Percentiles rank a stretch among this genome's conserved stretches.
Conservation (phyloP, 257 asterid genomes). For the Nemophila menziesii region DNA sequence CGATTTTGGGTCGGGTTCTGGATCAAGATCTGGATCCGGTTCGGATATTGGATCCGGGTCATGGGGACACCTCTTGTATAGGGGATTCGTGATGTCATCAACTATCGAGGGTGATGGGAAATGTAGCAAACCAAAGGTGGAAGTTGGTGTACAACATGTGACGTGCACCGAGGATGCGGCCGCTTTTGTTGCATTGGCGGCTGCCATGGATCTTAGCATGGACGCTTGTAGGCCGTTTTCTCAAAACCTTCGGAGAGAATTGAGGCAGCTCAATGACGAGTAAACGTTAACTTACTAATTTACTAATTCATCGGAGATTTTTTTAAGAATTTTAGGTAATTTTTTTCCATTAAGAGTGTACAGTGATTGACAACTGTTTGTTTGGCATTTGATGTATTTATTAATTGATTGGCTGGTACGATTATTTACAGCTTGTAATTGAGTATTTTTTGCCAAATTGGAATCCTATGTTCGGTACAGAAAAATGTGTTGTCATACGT, state of each 20-base stretch:
- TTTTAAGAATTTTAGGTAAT: neutral
- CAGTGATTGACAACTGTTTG: conserved; percentile 33
- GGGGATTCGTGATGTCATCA: conserved; percentile 90
- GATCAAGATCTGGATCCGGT: conserved; percentile 50
- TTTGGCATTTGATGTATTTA: conserved; percentile 14
- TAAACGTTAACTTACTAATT: conserved; percentile 1
- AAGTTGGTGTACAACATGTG: conserved; percentile 89
- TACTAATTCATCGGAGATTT: neutral
- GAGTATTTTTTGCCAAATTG: neutral
- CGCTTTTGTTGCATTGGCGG: conserved; percentile 89
- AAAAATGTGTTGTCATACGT: conserved; percentile 13
- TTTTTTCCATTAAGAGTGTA: conserved; percentile 33
- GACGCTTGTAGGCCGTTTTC: conserved; percentile 82
- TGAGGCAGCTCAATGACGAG: conserved; percentile 56
- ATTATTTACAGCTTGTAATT: conserved; percentile 16
- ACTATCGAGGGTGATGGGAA: conserved; percentile 62
- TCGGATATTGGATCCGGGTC: conserved; percentile 66
- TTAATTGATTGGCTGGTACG: conserved; percentile 22
- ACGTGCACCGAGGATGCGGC: conserved; percentile 97
- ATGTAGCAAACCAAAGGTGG: conserved; percentile 77
- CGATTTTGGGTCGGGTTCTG: conserved; percentile 52
- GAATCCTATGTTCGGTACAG: conserved; percentile 15
- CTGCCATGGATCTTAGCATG: conserved; percentile 92
- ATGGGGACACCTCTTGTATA: conserved; percentile 60
- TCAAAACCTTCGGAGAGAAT: conserved; percentile 65